These are phyloP conservation scores for Mayamaea pseudoterrestris DNA, from an alignment of 108 stramenopile genomes.

Conservation along the genomic window DNA sequence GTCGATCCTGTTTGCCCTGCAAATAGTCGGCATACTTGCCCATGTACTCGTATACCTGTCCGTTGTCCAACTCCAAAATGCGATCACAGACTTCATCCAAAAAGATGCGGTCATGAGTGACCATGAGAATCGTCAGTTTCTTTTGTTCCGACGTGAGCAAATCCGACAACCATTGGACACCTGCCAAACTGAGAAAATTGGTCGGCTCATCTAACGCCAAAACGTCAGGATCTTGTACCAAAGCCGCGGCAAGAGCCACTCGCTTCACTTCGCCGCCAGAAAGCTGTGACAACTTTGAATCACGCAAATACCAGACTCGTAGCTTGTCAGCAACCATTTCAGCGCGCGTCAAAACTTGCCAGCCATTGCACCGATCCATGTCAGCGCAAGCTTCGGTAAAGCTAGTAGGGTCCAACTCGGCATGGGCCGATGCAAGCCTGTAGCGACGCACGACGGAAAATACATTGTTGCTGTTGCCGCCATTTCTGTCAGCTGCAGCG, in stretches of 20 bases:
- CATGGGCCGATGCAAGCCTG: slow-evolving; percentile 26
- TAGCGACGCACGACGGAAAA: slow-evolving; percentile 54
- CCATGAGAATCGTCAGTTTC: slow-evolving; percentile 83
- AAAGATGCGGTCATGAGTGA: slow-evolving; percentile 95
- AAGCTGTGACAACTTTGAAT: slow-evolving; percentile 41
- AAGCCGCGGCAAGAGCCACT: slow-evolving; percentile 69
- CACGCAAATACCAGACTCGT: slow-evolving; percentile 48
- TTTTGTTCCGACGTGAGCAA: slow-evolving; percentile 39
- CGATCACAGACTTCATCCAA: slow-evolving; percentile 81
- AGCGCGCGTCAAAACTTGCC: slow-evolving; percentile 64
- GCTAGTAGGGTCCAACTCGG: slow-evolving; percentile 38
- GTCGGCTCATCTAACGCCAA: slow-evolving; percentile 80
- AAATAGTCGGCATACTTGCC: slow-evolving; percentile 59
- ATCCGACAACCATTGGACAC: slow-evolving; percentile 90
- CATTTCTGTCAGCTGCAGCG: neutral
- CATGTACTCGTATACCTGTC: slow-evolving; percentile 52
- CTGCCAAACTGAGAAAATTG: slow-evolving; percentile 90
- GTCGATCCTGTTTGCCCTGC: slow-evolving; percentile 52
- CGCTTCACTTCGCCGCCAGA: slow-evolving; percentile 77
- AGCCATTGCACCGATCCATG: slow-evolving; percentile 61
- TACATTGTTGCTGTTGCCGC: slow-evolving; percentile 13
- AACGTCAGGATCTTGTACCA: slow-evolving; percentile 73
- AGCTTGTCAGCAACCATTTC: slow-evolving; percentile 68
- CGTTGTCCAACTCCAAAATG: slow-evolving; percentile 69
- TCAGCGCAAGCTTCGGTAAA: slow-evolving; percentile 48